Evolutionary conservation across 108 stramenopile genomes (phyloP), one percentile per base, ranked within the genome.

Genomic region (Skeletonema costatum): DNA sequence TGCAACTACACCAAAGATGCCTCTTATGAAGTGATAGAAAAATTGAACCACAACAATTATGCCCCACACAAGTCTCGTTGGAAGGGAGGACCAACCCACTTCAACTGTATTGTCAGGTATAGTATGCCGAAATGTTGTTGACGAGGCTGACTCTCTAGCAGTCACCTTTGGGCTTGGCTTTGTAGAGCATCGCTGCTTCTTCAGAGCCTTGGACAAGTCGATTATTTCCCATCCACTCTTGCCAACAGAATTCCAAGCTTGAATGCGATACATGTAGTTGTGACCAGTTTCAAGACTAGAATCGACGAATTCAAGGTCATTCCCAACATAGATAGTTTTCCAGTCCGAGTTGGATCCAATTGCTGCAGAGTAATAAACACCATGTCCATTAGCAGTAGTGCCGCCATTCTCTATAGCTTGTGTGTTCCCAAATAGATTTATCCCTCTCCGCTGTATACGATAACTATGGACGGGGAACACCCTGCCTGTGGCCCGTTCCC

Each of bases 401-500:
- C 32, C 25, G 60, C 53, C 61, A 48, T 61, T 70, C 35, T 51
- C 50, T 51, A 6, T 1, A 19, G 50, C 3, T 19, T 51, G 50
- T 12, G 38, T 32, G 31, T 61, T 42, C 21, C 58, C 73, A 62
- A 76, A 77, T 42, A 77, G 64, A 63, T 74, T 60, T 11, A 82
- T 41, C 32, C 21, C 73, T 41, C 85, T 66, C 31, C 88, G 72
- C 64, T 87, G 73, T 33, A 90, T 53, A 19, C 87, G 77, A 75
- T 90, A 90, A 46, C 81, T 87, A 75, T 90, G 89, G 16, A 85
- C 80, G 12, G 89, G 88, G 61, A 88, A 90, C 9, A 77, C 69
- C 32, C 66, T 66, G 7, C 73, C 82, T 2, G 42, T 48, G 21
- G 69, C 42, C 29, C 46, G 39, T 41, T 66, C 59, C 86, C 86